These are phyloP conservation scores for Heteromeles arbutifolia DNA, from an alignment of 306 rosid genomes.

Conservation along the genomic window DNA sequence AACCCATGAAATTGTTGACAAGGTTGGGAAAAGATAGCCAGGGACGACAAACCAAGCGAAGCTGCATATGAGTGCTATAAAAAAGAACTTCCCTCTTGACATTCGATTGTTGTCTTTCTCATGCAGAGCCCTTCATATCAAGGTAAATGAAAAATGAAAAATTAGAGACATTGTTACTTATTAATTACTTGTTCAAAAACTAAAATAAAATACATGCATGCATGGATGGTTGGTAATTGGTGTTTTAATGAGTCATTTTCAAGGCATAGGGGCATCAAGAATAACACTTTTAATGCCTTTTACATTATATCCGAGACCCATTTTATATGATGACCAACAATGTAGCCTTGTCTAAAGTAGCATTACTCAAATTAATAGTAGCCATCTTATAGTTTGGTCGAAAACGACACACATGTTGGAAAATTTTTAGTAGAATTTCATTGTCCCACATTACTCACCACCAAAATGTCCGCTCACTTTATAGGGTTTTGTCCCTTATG, in stretches of 20 bases:
- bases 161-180: not conserved
- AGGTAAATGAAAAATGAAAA: not conserved
- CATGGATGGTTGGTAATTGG: not conserved
- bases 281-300: too few relatives aligned
- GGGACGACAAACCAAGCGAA: conserved; percentile 61
- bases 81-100: conserved; percentile 58
- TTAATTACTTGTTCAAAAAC: not conserved
- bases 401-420: too few relatives aligned
- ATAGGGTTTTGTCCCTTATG: too few relatives aligned
- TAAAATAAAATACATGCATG: not conserved
- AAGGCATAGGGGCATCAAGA: too few relatives aligned
- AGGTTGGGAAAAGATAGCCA: conserved; percentile 58
- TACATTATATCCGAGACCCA: too few relatives aligned
- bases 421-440: too few relatives aligned
- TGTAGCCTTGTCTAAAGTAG: too few relatives aligned
- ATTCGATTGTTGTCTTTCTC: conserved; percentile 37
- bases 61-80: conserved; percentile 53
- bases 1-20: conserved; percentile 62
- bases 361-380: too few relatives aligned
- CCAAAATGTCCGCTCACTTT: too few relatives aligned
- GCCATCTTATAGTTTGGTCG: too few relatives aligned
- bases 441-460: too few relatives aligned
- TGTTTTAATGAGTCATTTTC: not conserved
- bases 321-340: too few relatives aligned
- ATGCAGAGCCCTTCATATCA: conserved; percentile 52